Evolutionary conservation across 345 rosid species (phyloP).

Genomic region (Acer negundo): DNA sequence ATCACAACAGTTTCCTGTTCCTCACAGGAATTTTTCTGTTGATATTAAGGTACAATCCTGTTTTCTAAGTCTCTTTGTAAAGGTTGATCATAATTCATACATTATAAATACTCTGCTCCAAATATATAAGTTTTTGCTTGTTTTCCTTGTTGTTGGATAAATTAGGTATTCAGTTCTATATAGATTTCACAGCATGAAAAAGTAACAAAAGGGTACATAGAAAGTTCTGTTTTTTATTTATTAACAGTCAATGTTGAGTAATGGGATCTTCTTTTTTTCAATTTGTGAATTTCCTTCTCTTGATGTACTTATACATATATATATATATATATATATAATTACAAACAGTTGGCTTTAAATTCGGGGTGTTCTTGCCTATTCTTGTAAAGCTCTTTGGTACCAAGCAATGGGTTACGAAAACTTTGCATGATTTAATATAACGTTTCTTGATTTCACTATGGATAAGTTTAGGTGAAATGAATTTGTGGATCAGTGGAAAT

Average conservation of each 20-base stretch:
- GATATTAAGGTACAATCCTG: conserved; percentile 49
- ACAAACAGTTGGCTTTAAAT: too few relatives aligned
- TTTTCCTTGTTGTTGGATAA: too few relatives aligned
- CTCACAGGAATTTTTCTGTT: conserved; percentile 39
- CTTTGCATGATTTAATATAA: conserved; percentile 5
- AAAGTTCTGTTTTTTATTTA: too few relatives aligned
- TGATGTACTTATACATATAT: too few relatives aligned
- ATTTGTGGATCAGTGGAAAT: neutral
- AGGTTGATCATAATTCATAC: neutral
- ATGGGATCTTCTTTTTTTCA: neutral
- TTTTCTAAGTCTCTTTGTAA: neutral
- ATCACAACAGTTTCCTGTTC: conserved; percentile 50
- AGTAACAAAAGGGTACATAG: too few relatives aligned
- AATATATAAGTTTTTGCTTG: too few relatives aligned
- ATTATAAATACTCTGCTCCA: neutral
- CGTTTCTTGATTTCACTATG: neutral
- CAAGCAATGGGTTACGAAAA: conserved; percentile 8
- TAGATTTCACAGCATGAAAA: too few relatives aligned
- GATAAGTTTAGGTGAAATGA: neutral
- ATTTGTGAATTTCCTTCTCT: neutral
- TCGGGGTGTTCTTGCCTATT: neutral
- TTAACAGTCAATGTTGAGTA: neutral
- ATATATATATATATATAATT: neutral
- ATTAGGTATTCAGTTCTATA: too few relatives aligned
- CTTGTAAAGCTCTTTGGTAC: neutral